Evolutionary conservation across 1,139 yeast genomes (phyloP), one percentile per base, ranked within the genome.

Genomic region (Sugiyamaella japonica): DNA sequence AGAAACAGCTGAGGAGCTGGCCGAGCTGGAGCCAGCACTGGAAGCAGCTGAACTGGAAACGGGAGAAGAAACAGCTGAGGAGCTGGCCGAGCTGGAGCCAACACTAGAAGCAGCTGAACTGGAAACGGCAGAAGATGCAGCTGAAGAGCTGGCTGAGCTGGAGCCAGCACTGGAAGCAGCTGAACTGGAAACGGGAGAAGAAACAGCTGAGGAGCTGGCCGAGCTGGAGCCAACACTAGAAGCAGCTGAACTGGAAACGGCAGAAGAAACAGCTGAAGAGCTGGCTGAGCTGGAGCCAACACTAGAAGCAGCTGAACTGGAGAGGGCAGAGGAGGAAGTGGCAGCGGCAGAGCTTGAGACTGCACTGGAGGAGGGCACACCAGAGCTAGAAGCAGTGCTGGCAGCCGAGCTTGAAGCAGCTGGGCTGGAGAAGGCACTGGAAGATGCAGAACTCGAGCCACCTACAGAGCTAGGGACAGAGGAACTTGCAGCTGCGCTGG

Each of bases 401-500:
- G 25, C 25, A 6, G 48, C 40, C 56, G 38, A 41, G 52, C 59
- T 8, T 15, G 10, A 25, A 59, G 39, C n/a, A 20, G 25, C 25
- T 20, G 25, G 6, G 25, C 25, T 20, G n/a, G n/a, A n/a, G n/a
- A n/a, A n/a, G n/a, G n/a, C n/a, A 32, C 51, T 12, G 38, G 50
- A n/a, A 7, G 6, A 7, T 20, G n/a, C 44, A 55, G 60, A 45
- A 59, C 48, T 15, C 50, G 28, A n/a, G 55, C 29, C 32, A 61
- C n/a, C n/a, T n/a, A n/a, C n/a, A n/a, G n/a, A n/a, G n/a, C n/a
- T n/a, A n/a, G n/a, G n/a, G n/a, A n/a, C n/a, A n/a, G n/a, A n/a
- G n/a, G n/a, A n/a, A n/a, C n/a, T n/a, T n/a, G n/a, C n/a, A n/a
- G n/a, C n/a, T n/a, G n/a, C n/a, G n/a, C n/a, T n/a, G n/a, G n/a